Percentiles rank a stretch among this genome's conserved stretches.
Conservation (phyloP, 805 yeast species). For the Candida sithepensis region DNA sequence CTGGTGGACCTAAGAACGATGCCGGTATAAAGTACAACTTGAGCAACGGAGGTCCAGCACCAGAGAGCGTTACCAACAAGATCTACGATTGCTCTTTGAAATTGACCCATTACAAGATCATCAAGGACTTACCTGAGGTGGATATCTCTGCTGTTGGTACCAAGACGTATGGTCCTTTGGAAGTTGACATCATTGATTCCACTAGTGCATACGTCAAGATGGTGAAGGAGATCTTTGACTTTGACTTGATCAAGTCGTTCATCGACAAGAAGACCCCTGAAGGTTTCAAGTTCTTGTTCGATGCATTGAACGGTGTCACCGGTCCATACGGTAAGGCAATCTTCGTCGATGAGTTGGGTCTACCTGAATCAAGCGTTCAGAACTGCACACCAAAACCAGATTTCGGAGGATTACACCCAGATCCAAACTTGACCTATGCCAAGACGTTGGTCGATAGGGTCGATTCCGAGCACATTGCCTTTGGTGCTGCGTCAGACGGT, state of each 20-base stretch:
- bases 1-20: conserved; percentile 93
- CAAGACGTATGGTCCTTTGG: conserved; percentile 51
- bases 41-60: conserved; percentile 97
- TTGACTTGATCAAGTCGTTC: conserved; percentile 72
- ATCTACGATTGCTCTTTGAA: conserved; percentile 68
- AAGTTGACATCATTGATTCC: conserved; percentile 79
- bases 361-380: conserved; percentile 68
- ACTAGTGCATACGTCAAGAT: conserved; percentile 73
- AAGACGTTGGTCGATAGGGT: conserved; percentile 80
- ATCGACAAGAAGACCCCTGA: conserved; percentile 46
- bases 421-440: conserved; percentile 95
- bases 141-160: conserved; percentile 60
- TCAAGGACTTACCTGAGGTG: conserved; percentile 55
- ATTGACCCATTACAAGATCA: conserved; percentile 57
- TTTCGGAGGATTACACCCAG: conserved; percentile 97
- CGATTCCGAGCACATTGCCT: conserved; percentile 76
- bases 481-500: conserved; percentile 99
- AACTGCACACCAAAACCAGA: conserved; percentile 79
- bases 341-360: conserved; percentile 79
- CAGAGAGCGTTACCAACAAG: conserved; percentile 86
- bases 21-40: conserved; percentile 94
- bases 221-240: conserved; percentile 85
- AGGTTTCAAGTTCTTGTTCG: conserved; percentile 75
- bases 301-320: conserved; percentile 91
- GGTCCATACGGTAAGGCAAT: conserved; percentile 92